Base-by-base conservation (phyloP, 495 filamentous ascomycete genomes). In the Pyrenopolyporus hunteri region DNA sequence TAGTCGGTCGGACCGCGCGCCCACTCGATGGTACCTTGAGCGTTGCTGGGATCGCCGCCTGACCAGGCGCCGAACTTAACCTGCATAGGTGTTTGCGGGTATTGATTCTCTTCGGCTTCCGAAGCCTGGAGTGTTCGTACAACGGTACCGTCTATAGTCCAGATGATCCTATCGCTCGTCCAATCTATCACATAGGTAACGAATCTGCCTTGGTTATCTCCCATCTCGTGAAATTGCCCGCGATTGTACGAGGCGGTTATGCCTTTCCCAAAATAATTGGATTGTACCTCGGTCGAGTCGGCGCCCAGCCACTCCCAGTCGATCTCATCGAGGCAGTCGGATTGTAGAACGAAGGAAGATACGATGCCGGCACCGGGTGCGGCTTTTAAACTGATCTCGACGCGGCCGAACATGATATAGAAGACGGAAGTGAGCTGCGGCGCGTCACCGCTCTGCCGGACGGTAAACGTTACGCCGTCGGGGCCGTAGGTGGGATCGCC, bases 191-290 rank as follows among this genome's bases (percentile, higher is more conserved):
- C 89, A 74, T 97, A 98, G 53, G 87, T 97, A 77, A 94, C 85
- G 72, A 86, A 97, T 2, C 81, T 74, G 23, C 73, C 80, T 60
- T 91, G 86, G 62, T 83, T 86, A 44, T 80, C 73, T 40, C 84
- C 71, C 11, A 83, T 68, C 66, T 88, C 84, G 65, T 85, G 83
- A 72, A 87, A 92, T 31, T 86, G 80, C 13, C 86, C 93, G 37
- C 91, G 90, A 71, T 89, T 83, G 70, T 88, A 93, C 7, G 82
- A 80, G 9, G 74, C 76, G 0, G 87, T 89, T 48, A 90, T 86
- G 10, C 93, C 94, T 77, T 97, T 95, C 70, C 90, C 89, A 70
- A 93, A 98, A 78, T 92, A 98, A 77, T 98, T 97, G 70, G 85
- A 89, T 75, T 97, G 90, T 10, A 95, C 89, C 47, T 86, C 72